A percentile compares a stretch with the other conserved stretches of the same genome.
phyloP scores from a whole-genome alignment of 495 filamentous ascomycete species.

The Neurospora sp. region DNA sequence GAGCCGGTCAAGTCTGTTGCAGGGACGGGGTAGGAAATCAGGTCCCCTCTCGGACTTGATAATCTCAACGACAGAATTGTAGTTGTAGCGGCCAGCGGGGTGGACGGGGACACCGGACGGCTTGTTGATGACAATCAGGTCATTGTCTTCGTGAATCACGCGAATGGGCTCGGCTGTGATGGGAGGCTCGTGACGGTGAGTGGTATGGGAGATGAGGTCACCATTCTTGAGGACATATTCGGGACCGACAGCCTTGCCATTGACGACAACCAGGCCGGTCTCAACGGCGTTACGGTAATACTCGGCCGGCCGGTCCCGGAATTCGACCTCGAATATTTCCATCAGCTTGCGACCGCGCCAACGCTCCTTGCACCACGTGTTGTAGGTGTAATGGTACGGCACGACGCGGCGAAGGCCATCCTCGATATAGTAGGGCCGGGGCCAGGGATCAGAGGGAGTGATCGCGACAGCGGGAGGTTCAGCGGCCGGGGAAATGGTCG shows the following conservation, averaged over 20 bases:
- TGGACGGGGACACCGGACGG: conserved; percentile 92
- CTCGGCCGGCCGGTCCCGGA: conserved; percentile 72
- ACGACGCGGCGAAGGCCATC: conserved; percentile 68
- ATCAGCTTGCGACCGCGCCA: conserved; percentile 69
- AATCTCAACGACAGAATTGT: conserved; percentile 89
- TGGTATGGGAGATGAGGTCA: conserved; percentile 82
- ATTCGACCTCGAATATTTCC: conserved; percentile 76
- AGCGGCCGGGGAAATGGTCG: not conserved
- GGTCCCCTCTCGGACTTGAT: conserved; percentile 66
- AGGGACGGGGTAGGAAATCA: conserved; percentile 66
- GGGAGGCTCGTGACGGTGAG: conserved; percentile 93
- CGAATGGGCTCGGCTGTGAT: conserved; percentile 69
- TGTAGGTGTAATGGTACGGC: conserved; percentile 93
- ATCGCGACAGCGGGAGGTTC: conserved; percentile 20
- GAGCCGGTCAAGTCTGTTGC: conserved; percentile 86
- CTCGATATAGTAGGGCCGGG: conserved; percentile 67
- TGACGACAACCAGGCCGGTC: conserved; percentile 60
- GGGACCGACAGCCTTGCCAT: conserved; percentile 52
- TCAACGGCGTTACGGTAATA: conserved; percentile 86
- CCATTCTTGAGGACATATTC: conserved; percentile 37
- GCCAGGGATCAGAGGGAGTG: conserved; percentile 54
- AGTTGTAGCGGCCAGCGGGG: conserved; percentile 88
- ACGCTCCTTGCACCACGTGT: conserved; percentile 83
- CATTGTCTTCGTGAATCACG: conserved; percentile 81
- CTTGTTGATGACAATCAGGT: conserved; percentile 93